Evolutionary conservation across 805 yeast genomes (phyloP), one percentile per base, ranked within the genome.

Genomic region (Yarrowia sp.): DNA sequence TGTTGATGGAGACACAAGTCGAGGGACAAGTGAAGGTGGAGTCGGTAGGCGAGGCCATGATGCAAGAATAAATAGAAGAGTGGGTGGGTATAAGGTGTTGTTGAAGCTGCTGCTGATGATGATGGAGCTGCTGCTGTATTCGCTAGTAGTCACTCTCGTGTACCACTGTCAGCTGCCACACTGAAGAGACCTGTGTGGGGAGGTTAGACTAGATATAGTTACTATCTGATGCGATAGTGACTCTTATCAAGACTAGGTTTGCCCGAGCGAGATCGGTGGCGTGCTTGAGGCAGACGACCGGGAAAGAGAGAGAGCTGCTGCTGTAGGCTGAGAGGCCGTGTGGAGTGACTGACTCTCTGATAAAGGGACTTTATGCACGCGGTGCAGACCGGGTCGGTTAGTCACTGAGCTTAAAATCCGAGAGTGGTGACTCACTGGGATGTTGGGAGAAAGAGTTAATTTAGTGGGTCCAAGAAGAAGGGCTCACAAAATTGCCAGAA

Each of bases 261-360:
- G 17, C 64, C 64, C 64, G 64, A 58, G 64, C 64, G 64, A 58
- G 64, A 58, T 58, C 64, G 64, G 64, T 58, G 64, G 64, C 64
- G 64, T 58, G 64, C 64, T 58, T 42, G 33, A 33, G 39, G 64
- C 64, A 33, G 64, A 24, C 15, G 47, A 53, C n/a, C n/a, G 13
- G 15, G 14, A 19, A 15, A 30, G 50, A n/a, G 52, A 3, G 42
- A 19, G 14, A 19, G 56, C 58, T 24, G 46, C 19, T 7, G 30
- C 14, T 36, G 30, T 24, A 24, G 30, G 30, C 30, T 24, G 30
- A 24, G 30, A 24, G 30, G 30, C 30, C 30, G 49, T 33, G 64
- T 58, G 40, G 64, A 43, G 50, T 58, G 49, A 42, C 64, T 42
- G 50, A 58, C 33, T 24, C 30, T 24, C 30, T 24, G 30, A 24